Percentiles rank a stretch among this genome's conserved stretches.
Conservation (phyloP, 2,329 filamentous ascomycete genomes). For the Drechslera avenae region DNA sequence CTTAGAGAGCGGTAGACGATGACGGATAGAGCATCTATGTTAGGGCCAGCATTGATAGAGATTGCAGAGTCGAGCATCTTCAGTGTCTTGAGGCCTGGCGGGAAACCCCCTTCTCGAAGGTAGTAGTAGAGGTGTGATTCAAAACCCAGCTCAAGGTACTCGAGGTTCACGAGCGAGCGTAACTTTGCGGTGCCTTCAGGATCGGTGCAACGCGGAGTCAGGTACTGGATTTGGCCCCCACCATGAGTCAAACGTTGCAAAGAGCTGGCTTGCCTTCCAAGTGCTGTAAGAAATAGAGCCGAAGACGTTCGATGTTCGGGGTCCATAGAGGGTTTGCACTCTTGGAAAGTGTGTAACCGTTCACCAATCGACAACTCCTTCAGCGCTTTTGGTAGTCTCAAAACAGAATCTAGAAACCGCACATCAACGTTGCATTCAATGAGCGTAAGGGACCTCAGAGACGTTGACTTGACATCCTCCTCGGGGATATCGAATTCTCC, state of each 20-base stretch:
- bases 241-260: slow-evolving; percentile 37
- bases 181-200: slow-evolving; percentile 26
- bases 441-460: slow-evolving; percentile 39
- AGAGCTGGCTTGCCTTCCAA: slow-evolving; percentile 41
- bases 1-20: slow-evolving; percentile 23
- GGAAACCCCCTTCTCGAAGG: slow-evolving; percentile 30
- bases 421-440: slow-evolving; percentile 46
- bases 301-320: slow-evolving; percentile 27
- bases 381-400: slow-evolving; percentile 41
- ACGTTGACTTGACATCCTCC: slow-evolving; percentile 32
- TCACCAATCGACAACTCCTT: slow-evolving; percentile 42
- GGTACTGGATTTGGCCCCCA: slow-evolving; percentile 25
- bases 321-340: slow-evolving; percentile 26
- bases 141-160: slow-evolving; percentile 37
- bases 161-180: slow-evolving; percentile 30
- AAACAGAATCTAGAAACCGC: slow-evolving; percentile 30
- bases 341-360: slow-evolving; percentile 36
- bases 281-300: slow-evolving; percentile 32
- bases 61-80: slow-evolving; percentile 35
- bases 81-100: slow-evolving; percentile 31
- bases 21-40: slow-evolving; percentile 21
- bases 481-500: slow-evolving; percentile 16
- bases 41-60: slow-evolving; percentile 23
- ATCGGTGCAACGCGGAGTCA: slow-evolving; percentile 17
- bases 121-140: slow-evolving; percentile 36